phyloP scores from a whole-genome alignment of 371 early-diverging fungal species.

The Blastocladiella emersonii region DNA sequence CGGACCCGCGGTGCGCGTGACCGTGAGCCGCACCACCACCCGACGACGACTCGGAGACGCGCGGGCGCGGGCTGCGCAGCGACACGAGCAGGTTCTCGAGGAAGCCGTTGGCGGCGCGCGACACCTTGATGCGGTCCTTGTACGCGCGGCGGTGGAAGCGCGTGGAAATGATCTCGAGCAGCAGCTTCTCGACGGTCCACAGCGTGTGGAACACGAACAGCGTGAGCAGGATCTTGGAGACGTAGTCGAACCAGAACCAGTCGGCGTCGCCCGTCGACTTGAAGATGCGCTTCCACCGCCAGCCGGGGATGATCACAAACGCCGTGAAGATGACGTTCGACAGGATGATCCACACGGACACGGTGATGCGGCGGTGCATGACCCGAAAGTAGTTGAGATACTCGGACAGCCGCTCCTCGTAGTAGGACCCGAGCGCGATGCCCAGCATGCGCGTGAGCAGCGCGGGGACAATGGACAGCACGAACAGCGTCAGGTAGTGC shows the following conservation, averaged over 20 bases:
- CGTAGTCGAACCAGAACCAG: neutral
- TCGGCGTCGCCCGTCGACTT: neutral
- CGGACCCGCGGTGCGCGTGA: neutral
- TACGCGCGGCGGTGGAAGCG: constrained; percentile 30
- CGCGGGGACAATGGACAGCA: constrained; percentile 3
- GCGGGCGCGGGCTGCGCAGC: neutral
- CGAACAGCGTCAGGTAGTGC: constrained; percentile 4
- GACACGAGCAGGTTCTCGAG: constrained; percentile 9
- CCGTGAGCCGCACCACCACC: no score
- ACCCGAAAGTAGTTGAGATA: neutral
- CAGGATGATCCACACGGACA: constrained; percentile 4
- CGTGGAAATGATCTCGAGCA: constrained; percentile 21
- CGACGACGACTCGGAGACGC: neutral
- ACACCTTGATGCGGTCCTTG: constrained; percentile 25
- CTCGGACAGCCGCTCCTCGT: neutral
- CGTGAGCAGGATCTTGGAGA: constrained; percentile 2
- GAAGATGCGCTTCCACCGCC: constrained; percentile 7
- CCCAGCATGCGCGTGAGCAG: neutral
- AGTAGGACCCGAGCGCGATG: neutral
- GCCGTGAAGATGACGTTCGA: constrained; percentile 1
- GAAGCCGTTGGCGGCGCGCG: constrained; percentile 10
- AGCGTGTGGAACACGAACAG: neutral
- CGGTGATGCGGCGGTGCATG: constrained; percentile 1
- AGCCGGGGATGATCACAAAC: constrained; percentile 3
- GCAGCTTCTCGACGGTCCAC: constrained; percentile 16